phyloP scores from a whole-genome alignment of 345 rosid genomes.

The Citrus medica region DNA sequence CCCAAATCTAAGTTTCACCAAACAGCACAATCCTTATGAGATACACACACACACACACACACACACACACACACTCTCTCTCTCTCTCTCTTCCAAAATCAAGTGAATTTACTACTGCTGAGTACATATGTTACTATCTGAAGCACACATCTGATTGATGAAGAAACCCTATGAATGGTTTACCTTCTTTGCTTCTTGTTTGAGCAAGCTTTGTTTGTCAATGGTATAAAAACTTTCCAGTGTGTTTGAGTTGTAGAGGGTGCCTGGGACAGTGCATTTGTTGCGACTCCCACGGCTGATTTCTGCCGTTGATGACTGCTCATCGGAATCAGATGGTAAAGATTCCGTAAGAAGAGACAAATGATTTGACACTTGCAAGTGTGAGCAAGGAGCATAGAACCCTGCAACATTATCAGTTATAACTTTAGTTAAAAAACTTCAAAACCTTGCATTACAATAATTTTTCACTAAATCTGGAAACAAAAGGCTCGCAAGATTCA shows the following conservation, averaged over 20 bases:
- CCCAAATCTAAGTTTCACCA: constrained; percentile 69
- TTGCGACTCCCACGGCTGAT: constrained; percentile 58
- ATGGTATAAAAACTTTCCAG: constrained; percentile 61
- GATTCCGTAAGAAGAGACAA: constrained; percentile 75
- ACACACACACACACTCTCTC: no score
- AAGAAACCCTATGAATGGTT: background rate
- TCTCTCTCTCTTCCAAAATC: background rate
- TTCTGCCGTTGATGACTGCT: constrained; percentile 23
- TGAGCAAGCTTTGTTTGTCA: constrained; percentile 61
- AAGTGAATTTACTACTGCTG: background rate
- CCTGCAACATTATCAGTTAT: constrained; percentile 32
- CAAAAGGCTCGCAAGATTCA: background rate
- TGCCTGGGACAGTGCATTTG: constrained; percentile 77
- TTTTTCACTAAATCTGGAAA: background rate
- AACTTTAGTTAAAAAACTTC: background rate
- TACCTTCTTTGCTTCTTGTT: constrained; percentile 75
- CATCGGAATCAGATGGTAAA: constrained; percentile 40
- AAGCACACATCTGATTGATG: background rate
- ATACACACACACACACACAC: no score
- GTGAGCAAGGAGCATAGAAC: constrained; percentile 87
- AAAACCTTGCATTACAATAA: background rate
- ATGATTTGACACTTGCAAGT: constrained; percentile 69
- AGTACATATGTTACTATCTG: background rate
- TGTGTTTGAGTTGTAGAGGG: constrained; percentile 76
- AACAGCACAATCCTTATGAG: background rate